Evolutionary conservation across 257 asterid genomes (phyloP), one percentile per base, ranked within the genome.

Genomic region (Striga asiatica): DNA sequence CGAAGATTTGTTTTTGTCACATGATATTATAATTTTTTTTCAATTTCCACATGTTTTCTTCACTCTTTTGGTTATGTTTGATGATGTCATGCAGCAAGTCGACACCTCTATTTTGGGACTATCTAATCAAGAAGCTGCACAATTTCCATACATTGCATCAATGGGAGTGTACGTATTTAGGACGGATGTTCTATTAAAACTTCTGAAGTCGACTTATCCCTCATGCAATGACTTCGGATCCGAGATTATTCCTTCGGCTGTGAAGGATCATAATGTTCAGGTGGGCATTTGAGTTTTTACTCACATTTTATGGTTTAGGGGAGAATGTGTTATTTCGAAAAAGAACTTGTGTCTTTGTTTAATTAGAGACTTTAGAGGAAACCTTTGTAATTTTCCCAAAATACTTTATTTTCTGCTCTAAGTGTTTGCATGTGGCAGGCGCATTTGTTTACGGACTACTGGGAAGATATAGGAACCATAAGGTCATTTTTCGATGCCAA

Each of bases 381-480:
- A 45, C 9, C n/a, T n/a, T 47, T 20, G 17, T 47, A 47, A 14
- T 14, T 47, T 20, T 47, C 11, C 10, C 53, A 8, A 6, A 29
- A 20, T 20, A n/a, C n/a, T 22, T 35, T 29, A 35, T 42, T 47
- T 31, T n/a, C 47, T 45, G 51, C 37, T 41, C 27, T 8, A 4
- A 52, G 21, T 13, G 6, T 47, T 65, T 71, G 56, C 22, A 41
- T 72, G 12, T 47, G 31, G 37, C 75, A 91, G 97, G 97, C 97
- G 16, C 82, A 78, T 68, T 51, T 91, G 52, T 91, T 91, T 67
- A 74, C 64, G 28, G 98, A 91, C 73, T 84, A 91, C 64, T 91
- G 96, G 96, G 98, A 91, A 71, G 98, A 91, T 69, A 91, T 91
- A 27, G 96, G 98, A 67, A 84, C 97, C 23, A 74, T 88, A 24